Evolutionary conservation across 2,329 filamentous ascomycete genomes (phyloP), one percentile per base, ranked within the genome.

Genomic region (Cercospora sp.): DNA sequence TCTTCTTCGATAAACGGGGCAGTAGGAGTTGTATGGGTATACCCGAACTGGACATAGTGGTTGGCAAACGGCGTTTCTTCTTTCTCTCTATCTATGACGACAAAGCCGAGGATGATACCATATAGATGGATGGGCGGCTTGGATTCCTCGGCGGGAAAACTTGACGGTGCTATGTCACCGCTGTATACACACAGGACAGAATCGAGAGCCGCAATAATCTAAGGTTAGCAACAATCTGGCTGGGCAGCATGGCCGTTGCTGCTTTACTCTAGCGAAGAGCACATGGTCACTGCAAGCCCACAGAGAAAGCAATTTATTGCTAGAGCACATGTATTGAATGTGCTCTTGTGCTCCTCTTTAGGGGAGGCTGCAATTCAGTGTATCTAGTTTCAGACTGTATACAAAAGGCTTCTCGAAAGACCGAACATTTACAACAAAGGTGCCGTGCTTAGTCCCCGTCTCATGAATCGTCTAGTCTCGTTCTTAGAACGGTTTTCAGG

Each of bases 21-120:
- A 59, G 33, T 20, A 20, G 60, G 60, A 48, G 60, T 62, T 62
- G 28, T 39, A 48, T 31, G 60, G 60, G 36, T 62, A 62, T 62
- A 62, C 60, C 60, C 59, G 3, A 28, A 31, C 33, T 39, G 18
- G 58, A 60, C 23, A 30, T 48, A 30, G 20, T 59, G 55, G 55
- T 20, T 33, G 30, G 16, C 55, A 59, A n/a, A 31, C 28, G 28
- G 55, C 55, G 28, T 36, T 59, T 36, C 23, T 13, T n/a, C 36
- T 42, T 53, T 12, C 48, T 53, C 6, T 6, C 26, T 53, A 5
- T 16, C 13, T 9, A 59, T 36, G 28, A 59, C 30, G 55, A 59
- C 31, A 59, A 16, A 36, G 30, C 55, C 28, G 55, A 59, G 55
- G 9, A 59, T 9, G 18, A 59, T 36, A 59, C 16, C 55, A 59